phyloP scores from a whole-genome alignment of 106 monocot species.

The Phalaenopsis equestris region DNA sequence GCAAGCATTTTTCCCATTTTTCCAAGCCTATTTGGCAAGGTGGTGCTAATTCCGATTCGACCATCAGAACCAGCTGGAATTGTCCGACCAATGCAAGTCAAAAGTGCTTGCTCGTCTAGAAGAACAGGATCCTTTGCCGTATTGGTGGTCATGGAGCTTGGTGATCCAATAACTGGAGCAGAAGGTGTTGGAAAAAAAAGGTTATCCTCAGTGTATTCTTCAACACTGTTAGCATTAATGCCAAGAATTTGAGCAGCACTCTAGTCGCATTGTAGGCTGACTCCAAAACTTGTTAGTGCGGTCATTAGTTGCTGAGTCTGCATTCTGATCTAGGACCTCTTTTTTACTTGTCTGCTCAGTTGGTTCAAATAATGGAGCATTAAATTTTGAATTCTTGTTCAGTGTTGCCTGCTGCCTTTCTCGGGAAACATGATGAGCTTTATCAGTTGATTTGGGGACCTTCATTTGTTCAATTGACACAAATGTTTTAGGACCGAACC shows the following conservation, averaged over 20 bases:
- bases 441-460: constrained; percentile 35
- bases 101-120: constrained; percentile 79
- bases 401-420: constrained; percentile 16
- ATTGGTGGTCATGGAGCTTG: constrained; percentile 14
- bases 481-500: constrained; percentile 9
- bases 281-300: constrained; percentile 15
- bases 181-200: constrained; percentile 16
- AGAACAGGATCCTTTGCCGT: constrained; percentile 33
- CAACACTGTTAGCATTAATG: constrained; percentile 10
- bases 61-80: constrained; percentile 70
- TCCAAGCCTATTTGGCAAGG: constrained; percentile 37
- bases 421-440: constrained; percentile 16
- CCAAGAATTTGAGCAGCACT: constrained; percentile 19
- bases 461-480: constrained; percentile 28
- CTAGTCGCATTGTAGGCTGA: constrained; percentile 5
- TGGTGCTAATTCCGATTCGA: constrained; percentile 77
- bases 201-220: constrained; percentile 22
- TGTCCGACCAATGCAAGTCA: constrained; percentile 93
- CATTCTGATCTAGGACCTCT: constrained; percentile 28
- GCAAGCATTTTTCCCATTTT: constrained; percentile 94
- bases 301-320: constrained; percentile 12
- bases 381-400: constrained; percentile 23
- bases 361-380: constrained; percentile 20
- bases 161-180: constrained; percentile 11
- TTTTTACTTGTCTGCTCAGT: constrained; percentile 29